Evolutionary conservation across 257 asterid species (phyloP), one percentile per base, ranked within the genome.

Genomic region (Scutellaria barbata): DNA sequence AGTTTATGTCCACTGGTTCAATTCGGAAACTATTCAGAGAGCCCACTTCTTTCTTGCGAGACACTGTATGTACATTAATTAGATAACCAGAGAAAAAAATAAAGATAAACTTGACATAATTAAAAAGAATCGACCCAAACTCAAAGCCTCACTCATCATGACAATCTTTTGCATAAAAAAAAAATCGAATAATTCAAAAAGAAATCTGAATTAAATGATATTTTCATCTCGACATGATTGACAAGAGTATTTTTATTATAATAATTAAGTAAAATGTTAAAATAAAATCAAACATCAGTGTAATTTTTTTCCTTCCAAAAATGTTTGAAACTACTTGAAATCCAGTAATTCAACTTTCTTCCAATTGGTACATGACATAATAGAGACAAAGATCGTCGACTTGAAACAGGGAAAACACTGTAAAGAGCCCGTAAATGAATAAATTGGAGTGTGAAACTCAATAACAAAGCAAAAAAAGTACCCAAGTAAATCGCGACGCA

Each of bases 401-500:
- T 54, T 42, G 55, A 62, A 59, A 47, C 12, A 20, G 61, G 59
- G 16, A 35, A 47, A 11, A 47, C 5, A 67, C 47, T 33, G 30
- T 8, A 48, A 22, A 22, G 25, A 22, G 25, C 25, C 25, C 66
- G n/a, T 13, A 76, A 57, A 10, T 6, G 17, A 16, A 16, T 11
- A 60, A 77, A 69, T 25, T 43, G 69, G 8, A 51, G 54, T 9
- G 18, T 20, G 9, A 18, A 72, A 39, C 10, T 52, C 10, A 62
- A 41, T 1, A 50, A 67, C 17, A 64, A 43, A 9, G n/a, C 43
- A 8, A 22, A 13, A 73, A 11, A 37, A 0, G 14, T 76, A 90
- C 98, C 96, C 50, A 89, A 66, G 78, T 86, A 90, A 68, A 93
- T 81, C 54, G 74, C 81, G 84, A 93, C 82, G 85, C 97, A 90